These are phyloP conservation scores for Eutrema heterophyllum DNA, from an alignment of 345 rosid genomes.

Conservation along the genomic window DNA sequence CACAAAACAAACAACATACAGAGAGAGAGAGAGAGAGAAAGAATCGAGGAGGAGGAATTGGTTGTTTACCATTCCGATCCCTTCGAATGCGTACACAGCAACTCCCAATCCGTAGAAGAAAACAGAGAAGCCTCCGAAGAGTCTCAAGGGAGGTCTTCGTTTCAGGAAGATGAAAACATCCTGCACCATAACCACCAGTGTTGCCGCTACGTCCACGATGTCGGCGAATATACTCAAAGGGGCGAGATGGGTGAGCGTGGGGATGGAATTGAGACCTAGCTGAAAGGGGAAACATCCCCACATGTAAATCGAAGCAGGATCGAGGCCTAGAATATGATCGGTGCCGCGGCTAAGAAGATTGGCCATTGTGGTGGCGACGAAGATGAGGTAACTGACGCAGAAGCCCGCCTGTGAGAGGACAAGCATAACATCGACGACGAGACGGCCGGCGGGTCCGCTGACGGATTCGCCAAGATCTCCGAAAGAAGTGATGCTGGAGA, in stretches of 20 bases:
- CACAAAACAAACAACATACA: neutral
- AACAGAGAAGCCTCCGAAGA: conserved; percentile 58
- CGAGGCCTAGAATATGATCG: conserved; percentile 41
- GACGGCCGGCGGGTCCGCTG: conserved; percentile 50
- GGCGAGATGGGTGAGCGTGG: conserved; percentile 63
- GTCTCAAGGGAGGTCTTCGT: conserved; percentile 41
- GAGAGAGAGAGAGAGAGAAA: neutral
- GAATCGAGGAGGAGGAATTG: neutral
- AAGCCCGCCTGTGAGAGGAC: conserved; percentile 71
- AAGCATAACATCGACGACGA: conserved; percentile 55
- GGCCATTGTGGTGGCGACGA: conserved; percentile 55
- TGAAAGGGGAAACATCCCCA: conserved; percentile 80
- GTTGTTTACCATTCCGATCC: conserved; percentile 51
- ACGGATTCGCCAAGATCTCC: conserved; percentile 63
- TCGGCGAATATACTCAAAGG: conserved; percentile 83
- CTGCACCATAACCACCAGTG: conserved; percentile 58
- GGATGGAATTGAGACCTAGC: conserved; percentile 63
- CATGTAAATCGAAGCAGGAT: conserved; percentile 45
- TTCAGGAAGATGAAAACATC: conserved; percentile 41
- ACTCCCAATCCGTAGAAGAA: conserved; percentile 68
- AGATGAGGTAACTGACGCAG: conserved; percentile 62
- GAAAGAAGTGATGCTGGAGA: conserved; percentile 54
- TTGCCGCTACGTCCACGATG: conserved; percentile 62
- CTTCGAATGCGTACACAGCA: conserved; percentile 75
- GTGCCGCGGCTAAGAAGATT: conserved; percentile 30